Evolutionary conservation across 371 early-diverging fungal species (phyloP), one percentile per base, ranked within the genome.

Genomic region (Dichotomocladium elegans): DNA sequence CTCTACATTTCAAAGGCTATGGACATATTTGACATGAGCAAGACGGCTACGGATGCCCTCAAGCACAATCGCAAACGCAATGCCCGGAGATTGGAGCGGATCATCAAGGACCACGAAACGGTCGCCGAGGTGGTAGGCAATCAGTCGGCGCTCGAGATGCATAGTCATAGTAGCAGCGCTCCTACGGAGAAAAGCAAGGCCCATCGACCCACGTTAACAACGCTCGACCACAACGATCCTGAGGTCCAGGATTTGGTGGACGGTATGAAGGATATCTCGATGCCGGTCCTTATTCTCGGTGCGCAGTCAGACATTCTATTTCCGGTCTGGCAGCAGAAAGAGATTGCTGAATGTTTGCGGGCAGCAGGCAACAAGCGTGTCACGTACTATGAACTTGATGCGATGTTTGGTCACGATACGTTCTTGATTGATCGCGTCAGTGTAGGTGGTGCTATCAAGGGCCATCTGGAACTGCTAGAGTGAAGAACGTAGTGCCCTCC

Each of bases 381-480:
- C 12, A 94, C 97, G 2, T 95, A 94, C 64, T 96, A 94, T 60
- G 98, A 96, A 70, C 67, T 96, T n/a, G 98, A 96, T 67, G 87
- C 94, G 22, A 85, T 93, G 80, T 97, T 91, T 71, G 98, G 98
- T 6, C 98, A 97, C 66, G 96, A 97, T 59, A 95, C 98, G 7
- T 97, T 96, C 64, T 80, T 95, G 66, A 90, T 96, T 56, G 95
- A 95, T 63, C 63, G 83, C 25, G 85, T 87, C 46, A 89, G 86
- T 54, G 92, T 96, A 14, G 98, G 96, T 22, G 90, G 90, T 28
- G 95, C 98, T 10, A 85, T 97, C 58, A 94, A 94, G 70, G 97
- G 96, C 9, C 94, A 94, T 68, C 66, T 94, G 40, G 94, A 94
- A 51, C 64, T 83, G 30, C 55, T 70, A 30, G 80, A 73, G 4